phyloP scores from a whole-genome alignment of 495 filamentous ascomycete genomes.

The Hypoxylon perforatum region DNA sequence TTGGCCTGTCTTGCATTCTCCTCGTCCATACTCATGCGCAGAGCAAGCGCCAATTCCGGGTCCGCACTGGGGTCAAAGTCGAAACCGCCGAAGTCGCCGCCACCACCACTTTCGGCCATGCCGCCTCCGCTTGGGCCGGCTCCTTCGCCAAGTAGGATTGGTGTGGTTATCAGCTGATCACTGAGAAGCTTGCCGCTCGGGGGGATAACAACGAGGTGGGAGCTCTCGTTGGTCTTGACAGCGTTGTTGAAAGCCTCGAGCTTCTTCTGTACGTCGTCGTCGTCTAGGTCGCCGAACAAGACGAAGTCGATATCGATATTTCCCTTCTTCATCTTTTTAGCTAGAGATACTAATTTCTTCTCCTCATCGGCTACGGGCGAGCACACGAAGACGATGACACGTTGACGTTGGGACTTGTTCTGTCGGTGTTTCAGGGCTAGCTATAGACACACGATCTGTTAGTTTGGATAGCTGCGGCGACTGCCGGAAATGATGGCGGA shows the following conservation, averaged over 20 bases:
- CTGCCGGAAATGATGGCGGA: not conserved
- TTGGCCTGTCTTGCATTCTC: constrained; percentile 93
- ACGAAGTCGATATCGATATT: constrained; percentile 92
- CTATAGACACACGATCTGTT: constrained; percentile 57
- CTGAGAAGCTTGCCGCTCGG: constrained; percentile 91
- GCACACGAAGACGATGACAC: constrained; percentile 96
- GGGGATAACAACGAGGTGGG: constrained; percentile 88
- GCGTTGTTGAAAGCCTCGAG: constrained; percentile 91
- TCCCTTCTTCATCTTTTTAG: constrained; percentile 98
- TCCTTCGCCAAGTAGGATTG: constrained; percentile 85
- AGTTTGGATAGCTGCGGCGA: constrained; percentile 12
- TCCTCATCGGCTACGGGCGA: constrained; percentile 89
- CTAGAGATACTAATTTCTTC: constrained; percentile 86
- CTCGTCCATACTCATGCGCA: constrained; percentile 98
- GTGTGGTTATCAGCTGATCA: constrained; percentile 90
- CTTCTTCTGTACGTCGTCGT: constrained; percentile 87
- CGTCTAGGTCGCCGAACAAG: constrained; percentile 90
- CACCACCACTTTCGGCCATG: constrained; percentile 62
- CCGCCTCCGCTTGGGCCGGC: constrained; percentile 55
- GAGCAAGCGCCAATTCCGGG: constrained; percentile 92
- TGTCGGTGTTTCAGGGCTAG: constrained; percentile 98
- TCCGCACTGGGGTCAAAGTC: constrained; percentile 84
- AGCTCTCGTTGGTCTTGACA: constrained; percentile 89
- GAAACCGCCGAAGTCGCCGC: constrained; percentile 71
- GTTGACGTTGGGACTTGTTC: constrained; percentile 94